Evolutionary conservation across 2,329 filamentous ascomycete species (phyloP).

Genomic region (Exophiala bonariae): DNA sequence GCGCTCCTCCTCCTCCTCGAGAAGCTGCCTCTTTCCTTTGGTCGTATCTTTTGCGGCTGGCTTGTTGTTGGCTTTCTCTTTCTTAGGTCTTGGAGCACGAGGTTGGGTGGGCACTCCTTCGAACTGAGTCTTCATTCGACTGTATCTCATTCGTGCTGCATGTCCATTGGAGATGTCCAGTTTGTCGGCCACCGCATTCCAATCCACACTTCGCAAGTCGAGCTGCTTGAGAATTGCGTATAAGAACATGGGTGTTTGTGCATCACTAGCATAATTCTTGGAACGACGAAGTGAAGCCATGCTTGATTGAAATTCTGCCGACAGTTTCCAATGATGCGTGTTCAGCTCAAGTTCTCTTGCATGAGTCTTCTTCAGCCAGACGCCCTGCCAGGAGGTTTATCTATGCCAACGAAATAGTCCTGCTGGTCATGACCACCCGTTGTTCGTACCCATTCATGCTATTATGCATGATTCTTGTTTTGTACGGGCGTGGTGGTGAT

Average conservation of each 20-base stretch:
- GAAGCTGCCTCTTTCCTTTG: conserved; percentile 10
- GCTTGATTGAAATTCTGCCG: not conserved
- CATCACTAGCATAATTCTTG: conserved; percentile 41
- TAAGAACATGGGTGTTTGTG: conserved; percentile 52
- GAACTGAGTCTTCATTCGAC: conserved; percentile 55
- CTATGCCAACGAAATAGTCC: too few relatives aligned
- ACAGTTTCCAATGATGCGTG: too few relatives aligned
- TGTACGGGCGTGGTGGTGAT: not conserved
- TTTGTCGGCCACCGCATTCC: conserved; percentile 51
- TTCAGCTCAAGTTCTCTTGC: not conserved
- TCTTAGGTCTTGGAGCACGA: conserved; percentile 16
- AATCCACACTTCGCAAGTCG: conserved; percentile 55
- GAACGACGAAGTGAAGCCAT: conserved; percentile 21
- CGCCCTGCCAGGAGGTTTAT: too few relatives aligned
- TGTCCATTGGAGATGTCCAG: conserved; percentile 57
- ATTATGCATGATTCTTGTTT: too few relatives aligned
- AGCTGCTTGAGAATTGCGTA: conserved; percentile 58
- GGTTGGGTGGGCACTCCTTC: conserved; percentile 40
- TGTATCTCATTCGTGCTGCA: conserved; percentile 58
- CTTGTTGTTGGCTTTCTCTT: conserved; percentile 14
- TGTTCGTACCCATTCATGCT: too few relatives aligned
- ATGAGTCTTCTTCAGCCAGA: too few relatives aligned
- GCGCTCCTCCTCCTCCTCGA: conserved; percentile 12
- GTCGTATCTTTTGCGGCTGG: conserved; percentile 15
- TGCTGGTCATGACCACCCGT: too few relatives aligned